These are phyloP conservation scores for Diddensiella transvaalensis DNA, from an alignment of 805 yeast species.

Conservation along the genomic window DNA sequence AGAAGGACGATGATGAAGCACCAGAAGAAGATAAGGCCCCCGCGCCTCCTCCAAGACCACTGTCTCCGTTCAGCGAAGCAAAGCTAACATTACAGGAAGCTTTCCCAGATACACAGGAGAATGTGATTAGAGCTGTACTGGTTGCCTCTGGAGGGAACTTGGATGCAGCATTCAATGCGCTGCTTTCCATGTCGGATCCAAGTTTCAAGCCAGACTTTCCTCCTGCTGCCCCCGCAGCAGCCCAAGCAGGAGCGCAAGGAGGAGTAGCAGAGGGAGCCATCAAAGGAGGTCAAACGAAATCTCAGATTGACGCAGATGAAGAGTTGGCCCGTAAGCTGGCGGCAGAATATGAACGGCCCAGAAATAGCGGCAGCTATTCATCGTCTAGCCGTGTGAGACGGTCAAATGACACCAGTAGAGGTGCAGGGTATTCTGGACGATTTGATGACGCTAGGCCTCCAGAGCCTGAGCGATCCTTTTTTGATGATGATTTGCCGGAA, in stretches of 20 bases:
- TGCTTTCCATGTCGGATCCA: slow-evolving; percentile 68
- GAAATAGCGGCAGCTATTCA: slow-evolving; percentile 8
- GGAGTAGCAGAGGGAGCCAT: too few relatives aligned
- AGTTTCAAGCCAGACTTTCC: slow-evolving; percentile 31
- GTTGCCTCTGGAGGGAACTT: slow-evolving; percentile 80
- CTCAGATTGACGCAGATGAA: slow-evolving; percentile 71
- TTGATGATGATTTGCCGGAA: slow-evolving; percentile 43
- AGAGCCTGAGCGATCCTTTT: slow-evolving; percentile 30
- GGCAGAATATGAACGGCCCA: slow-evolving; percentile 18
- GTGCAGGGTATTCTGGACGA: slow-evolving; percentile 25
- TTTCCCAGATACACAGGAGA: slow-evolving; percentile 73
- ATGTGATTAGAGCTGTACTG: slow-evolving; percentile 68
- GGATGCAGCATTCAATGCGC: slow-evolving; percentile 86
- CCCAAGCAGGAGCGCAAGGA: slow-evolving; percentile 23
- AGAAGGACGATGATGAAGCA: slow-evolving; percentile 7
- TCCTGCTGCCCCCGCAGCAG: slow-evolving; percentile 26
- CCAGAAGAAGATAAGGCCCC: slow-evolving; percentile 34
- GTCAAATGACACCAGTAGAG: slow-evolving; percentile 6
- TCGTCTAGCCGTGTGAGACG: slow-evolving; percentile 13
- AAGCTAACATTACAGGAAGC: slow-evolving; percentile 71
- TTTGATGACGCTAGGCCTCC: slow-evolving; percentile 25
- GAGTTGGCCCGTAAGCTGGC: slow-evolving; percentile 77
- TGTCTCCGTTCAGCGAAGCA: slow-evolving; percentile 53
- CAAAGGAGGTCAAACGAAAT: slow-evolving; percentile 24
- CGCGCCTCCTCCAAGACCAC: slow-evolving; percentile 56